phyloP scores from a whole-genome alignment of 495 filamentous ascomycete genomes.

The Thermochaetoides thermophila region DNA sequence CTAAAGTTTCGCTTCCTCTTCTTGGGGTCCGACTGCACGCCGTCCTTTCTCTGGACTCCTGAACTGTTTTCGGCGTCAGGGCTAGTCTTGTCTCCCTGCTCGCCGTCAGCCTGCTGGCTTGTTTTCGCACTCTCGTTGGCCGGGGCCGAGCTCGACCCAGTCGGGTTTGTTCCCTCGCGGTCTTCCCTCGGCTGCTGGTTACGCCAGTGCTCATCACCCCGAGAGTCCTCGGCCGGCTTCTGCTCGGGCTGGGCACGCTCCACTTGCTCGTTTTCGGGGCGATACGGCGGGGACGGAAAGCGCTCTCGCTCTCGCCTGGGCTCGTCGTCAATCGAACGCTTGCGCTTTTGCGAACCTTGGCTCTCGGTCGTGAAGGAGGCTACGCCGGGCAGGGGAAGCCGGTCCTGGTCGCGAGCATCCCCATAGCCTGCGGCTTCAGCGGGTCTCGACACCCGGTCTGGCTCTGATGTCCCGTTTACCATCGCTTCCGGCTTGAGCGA shows the following conservation, averaged over 20 bases:
- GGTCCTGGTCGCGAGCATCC: constrained; percentile 14
- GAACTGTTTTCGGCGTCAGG: constrained; percentile 33
- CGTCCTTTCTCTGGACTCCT: constrained; percentile 32
- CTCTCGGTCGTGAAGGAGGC: constrained; percentile 21
- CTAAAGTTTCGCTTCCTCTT: constrained; percentile 81
- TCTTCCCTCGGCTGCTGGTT: constrained; percentile 25
- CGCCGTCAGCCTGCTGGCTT: constrained; percentile 25
- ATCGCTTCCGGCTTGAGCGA: constrained; percentile 27
- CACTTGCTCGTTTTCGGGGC: neutral
- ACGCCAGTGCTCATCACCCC: constrained; percentile 31
- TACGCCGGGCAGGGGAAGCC: constrained; percentile 20
- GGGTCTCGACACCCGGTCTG: constrained; percentile 14
- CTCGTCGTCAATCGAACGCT: constrained; percentile 34
- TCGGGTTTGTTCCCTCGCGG: constrained; percentile 25
- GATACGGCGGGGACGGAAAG: constrained; percentile 12
- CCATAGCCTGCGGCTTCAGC: constrained; percentile 17
- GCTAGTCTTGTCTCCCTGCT: constrained; percentile 33
- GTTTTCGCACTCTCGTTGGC: constrained; percentile 31
- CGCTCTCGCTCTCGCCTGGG: constrained; percentile 22
- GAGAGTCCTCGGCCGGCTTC: constrained; percentile 13
- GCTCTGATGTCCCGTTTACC: constrained; percentile 14
- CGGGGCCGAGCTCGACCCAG: constrained; percentile 24
- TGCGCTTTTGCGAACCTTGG: constrained; percentile 37
- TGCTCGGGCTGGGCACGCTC: neutral
- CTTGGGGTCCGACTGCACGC: constrained; percentile 55